Evolutionary conservation across 2,329 filamentous ascomycete species (phyloP).

Genomic region (Calonectria pteridis): DNA sequence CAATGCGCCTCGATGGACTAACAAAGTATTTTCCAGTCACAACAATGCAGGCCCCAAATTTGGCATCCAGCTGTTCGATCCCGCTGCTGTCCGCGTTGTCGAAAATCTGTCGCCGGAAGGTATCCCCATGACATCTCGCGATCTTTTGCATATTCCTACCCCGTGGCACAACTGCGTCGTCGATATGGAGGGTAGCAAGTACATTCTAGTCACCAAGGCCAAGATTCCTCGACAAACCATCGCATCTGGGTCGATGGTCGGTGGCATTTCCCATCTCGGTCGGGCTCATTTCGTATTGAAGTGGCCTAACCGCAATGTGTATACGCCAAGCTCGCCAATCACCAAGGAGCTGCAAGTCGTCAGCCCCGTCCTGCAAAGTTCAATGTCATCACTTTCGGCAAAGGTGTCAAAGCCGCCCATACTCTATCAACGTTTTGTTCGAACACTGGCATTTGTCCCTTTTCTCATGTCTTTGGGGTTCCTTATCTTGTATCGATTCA

Average conservation of each 20-base stretch:
- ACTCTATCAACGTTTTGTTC: background rate
- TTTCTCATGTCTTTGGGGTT: background rate
- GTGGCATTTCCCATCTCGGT: background rate
- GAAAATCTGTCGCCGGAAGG: background rate
- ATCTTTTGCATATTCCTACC: background rate
- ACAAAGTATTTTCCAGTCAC: background rate
- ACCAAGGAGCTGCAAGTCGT: background rate
- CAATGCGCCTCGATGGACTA: background rate
- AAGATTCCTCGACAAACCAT: background rate
- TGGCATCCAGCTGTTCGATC: background rate
- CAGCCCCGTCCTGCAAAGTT: background rate
- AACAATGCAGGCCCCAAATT: background rate
- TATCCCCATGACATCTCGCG: background rate
- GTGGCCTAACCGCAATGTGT: background rate
- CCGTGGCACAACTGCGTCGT: conserved; percentile 1
- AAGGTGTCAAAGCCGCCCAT: background rate
- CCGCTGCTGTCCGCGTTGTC: background rate
- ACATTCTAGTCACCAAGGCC: background rate
- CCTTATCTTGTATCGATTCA: background rate
- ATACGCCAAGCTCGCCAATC: background rate
- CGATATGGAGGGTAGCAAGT: background rate
- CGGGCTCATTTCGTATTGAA: background rate
- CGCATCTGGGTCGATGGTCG: background rate
- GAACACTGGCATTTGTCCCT: background rate
- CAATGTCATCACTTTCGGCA: background rate